A percentile compares a stretch with the other conserved stretches of the same genome.
Conservation (phyloP, 2,329 filamentous ascomycete genomes). For the Ascocoryne sarcoides region DNA sequence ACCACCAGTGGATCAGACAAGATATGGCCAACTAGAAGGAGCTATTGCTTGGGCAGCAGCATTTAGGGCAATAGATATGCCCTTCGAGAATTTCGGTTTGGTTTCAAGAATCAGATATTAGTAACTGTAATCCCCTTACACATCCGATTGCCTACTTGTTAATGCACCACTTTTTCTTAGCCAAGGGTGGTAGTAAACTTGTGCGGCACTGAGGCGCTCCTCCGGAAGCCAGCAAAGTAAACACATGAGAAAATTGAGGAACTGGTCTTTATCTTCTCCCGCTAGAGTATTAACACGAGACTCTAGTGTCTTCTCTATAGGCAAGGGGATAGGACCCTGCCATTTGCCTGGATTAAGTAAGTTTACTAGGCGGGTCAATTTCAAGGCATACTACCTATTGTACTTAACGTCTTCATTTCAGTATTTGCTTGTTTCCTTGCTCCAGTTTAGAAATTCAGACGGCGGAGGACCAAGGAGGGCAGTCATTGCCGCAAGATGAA, state of each 20-base stretch:
- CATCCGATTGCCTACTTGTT: too few species aligned
- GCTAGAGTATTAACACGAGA: slow-evolving; percentile 10
- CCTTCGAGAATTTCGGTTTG: too few species aligned
- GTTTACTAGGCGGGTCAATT: slow-evolving; percentile 2
- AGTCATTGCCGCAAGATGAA: slow-evolving; percentile 13
- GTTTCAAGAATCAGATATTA: too few species aligned
- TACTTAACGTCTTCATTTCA: slow-evolving; percentile 10
- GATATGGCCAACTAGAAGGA: too few species aligned
- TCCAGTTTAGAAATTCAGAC: slow-evolving; percentile 12
- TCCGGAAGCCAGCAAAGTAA: slow-evolving; percentile 14
- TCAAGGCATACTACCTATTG: background rate
- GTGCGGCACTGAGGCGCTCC: slow-evolving; percentile 9
- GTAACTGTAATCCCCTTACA: too few species aligned
- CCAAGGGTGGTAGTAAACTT: slow-evolving; percentile 12
- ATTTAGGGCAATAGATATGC: too few species aligned
- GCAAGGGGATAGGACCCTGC: slow-evolving; percentile 10
- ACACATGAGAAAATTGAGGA: slow-evolving; percentile 8
- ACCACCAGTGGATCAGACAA: too few species aligned
- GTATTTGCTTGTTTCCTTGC: slow-evolving; percentile 14
- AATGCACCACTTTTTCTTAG: too few species aligned
- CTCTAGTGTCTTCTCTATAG: slow-evolving; percentile 10
- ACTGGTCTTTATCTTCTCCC: slow-evolving; percentile 10
- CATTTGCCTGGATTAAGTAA: slow-evolving; percentile 14
- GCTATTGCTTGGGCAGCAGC: too few species aligned
- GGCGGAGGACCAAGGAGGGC: slow-evolving; percentile 14